Evolutionary conservation across 2,329 filamentous ascomycete genomes (phyloP).

Genomic region (Mycosphaerella sp.): DNA sequence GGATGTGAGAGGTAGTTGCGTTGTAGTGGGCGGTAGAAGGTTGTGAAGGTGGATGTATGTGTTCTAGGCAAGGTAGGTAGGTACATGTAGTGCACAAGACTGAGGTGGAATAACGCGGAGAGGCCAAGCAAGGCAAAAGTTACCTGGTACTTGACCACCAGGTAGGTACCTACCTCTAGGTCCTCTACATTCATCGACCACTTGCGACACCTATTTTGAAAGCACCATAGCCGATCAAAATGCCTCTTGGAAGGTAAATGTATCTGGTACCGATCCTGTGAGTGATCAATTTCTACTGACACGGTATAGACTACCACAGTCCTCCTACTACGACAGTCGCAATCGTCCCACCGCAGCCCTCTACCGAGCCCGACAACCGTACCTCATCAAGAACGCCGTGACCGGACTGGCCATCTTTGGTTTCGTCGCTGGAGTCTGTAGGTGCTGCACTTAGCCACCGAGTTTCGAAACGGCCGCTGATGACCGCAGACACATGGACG

Average conservation of each 20-base stretch:
- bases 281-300: not conserved
- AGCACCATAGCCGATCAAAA: slow-evolving; percentile 3
- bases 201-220: not conserved
- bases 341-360: slow-evolving; percentile 82
- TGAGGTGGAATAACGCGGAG: not conserved
- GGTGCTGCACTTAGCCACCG: slow-evolving; percentile 35
- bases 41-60: not conserved
- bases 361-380: slow-evolving; percentile 84
- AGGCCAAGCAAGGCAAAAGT: not conserved
- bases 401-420: slow-evolving; percentile 69
- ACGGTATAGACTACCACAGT: slow-evolving; percentile 47
- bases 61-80: too few relatives aligned
- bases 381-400: slow-evolving; percentile 79
- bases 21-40: not conserved
- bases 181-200: not conserved
- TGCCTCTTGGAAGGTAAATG: slow-evolving; percentile 20
- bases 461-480: slow-evolving; percentile 2
- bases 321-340: slow-evolving; percentile 86
- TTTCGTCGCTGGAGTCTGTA: slow-evolving; percentile 83
- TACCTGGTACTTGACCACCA: not conserved
- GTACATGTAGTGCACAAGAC: too few relatives aligned
- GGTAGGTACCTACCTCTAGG: not conserved
- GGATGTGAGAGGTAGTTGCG: not conserved
- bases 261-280: not conserved
- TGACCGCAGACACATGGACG: slow-evolving; percentile 57